Base-by-base conservation (phyloP, 192 early-diverging fungal species). In the Powellomyces hirtus region DNA sequence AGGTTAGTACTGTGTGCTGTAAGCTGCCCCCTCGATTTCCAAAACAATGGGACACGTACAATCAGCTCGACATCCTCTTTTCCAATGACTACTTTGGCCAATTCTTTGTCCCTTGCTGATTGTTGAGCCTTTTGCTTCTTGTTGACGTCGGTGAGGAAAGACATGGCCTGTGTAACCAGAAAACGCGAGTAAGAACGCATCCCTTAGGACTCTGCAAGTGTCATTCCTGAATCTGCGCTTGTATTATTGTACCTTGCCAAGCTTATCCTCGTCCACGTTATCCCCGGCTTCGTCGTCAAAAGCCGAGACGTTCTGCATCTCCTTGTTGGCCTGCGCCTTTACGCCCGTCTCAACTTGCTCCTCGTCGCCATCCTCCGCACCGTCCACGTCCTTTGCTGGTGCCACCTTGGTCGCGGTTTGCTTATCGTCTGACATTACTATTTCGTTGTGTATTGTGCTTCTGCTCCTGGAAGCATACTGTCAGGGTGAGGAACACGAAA, bases 1-100 rank as follows among this genome's bases (percentile, higher is more conserved):
- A n/a, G n/a, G n/a, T n/a, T n/a, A n/a, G n/a, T n/a, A n/a, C n/a
- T n/a, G n/a, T n/a, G n/a, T 18, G 40, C 40, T 8, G 40, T 42
- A 42, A 42, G 18, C 8, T 13, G 40, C 10, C 18, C 40, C 40
- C 18, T 42, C 18, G 10, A 42, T 42, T 10, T 4, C n/a, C n/a
- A n/a, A n/a, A n/a, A n/a, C n/a, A n/a, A n/a, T n/a, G n/a, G n/a
- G n/a, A n/a, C 10, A 38, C 79, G 35, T 73, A 84, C 80, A 53
- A 84, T 61, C 52, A 80, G 53, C 36, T 84, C 83, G 4, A 84
- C 69, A 59, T 82, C 83, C 40, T 82, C 78, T 64, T 78, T 84
- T 27, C 77, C 70, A 24, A 84, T 46, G 6, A 61, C 68, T n/a
- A 84, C 52, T 53, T 80, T 80, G 52, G 77, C 80, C 0, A 59